Evolutionary conservation across 805 yeast species (phyloP).

Genomic region (Hanseniaspora lindneri): DNA sequence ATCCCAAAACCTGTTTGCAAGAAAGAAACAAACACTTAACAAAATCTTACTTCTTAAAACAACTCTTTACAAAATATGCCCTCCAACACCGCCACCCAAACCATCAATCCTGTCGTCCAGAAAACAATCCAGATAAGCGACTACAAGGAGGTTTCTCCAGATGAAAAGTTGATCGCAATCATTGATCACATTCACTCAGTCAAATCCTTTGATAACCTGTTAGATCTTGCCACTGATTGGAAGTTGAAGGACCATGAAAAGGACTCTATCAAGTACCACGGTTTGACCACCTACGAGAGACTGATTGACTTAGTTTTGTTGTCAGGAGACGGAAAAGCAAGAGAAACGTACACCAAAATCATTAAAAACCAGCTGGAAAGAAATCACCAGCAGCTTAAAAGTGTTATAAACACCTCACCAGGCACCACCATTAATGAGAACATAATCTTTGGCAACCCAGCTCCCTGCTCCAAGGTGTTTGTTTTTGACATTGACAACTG

Average conservation of each 20-base stretch:
- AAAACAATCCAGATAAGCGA: conserved; percentile 5
- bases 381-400: conserved; percentile 28
- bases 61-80: neutral
- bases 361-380: conserved; percentile 23
- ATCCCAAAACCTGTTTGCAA: too few species aligned
- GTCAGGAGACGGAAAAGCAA: neutral
- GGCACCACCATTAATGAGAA: conserved; percentile 26
- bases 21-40: too few species aligned
- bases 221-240: conserved; percentile 8
- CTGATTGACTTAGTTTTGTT: conserved; percentile 8
- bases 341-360: conserved; percentile 17
- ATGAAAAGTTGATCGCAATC: conserved; percentile 4
- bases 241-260: conserved; percentile 9
- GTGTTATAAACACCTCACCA: conserved; percentile 30
- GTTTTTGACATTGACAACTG: conserved; percentile 93
- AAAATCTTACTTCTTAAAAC: too few species aligned
- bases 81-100: neutral
- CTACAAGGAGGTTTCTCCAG: conserved; percentile 12
- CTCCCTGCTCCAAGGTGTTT: conserved; percentile 35
- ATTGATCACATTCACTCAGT: conserved; percentile 14
- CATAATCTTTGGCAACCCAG: conserved; percentile 22
- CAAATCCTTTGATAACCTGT: conserved; percentile 4
- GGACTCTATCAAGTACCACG: conserved; percentile 8
- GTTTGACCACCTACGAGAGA: conserved; percentile 14
- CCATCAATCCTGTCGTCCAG: neutral